phyloP scores from a whole-genome alignment of 768 basidiomycete species.

The Fomitopsis serialis region DNA sequence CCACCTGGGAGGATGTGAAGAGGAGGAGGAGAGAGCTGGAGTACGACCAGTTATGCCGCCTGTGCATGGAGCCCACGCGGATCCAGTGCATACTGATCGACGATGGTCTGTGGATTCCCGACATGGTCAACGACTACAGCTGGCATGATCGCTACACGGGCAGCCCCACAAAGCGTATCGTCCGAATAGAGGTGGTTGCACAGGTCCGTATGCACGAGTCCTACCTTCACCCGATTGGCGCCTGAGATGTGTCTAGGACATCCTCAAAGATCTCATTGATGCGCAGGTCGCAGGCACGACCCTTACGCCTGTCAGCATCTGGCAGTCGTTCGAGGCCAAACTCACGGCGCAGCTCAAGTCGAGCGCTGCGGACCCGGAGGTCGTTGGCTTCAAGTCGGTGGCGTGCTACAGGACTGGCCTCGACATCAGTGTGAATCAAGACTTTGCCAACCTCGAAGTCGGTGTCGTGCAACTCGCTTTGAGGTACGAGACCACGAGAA shows the following conservation, averaged over 20 bases:
- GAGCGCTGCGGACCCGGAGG: constrained; percentile 38
- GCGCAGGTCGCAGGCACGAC: background rate
- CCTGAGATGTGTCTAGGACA: constrained; percentile 7
- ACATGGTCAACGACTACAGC: constrained; percentile 41
- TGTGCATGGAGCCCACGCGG: constrained; percentile 47
- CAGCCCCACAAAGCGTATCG: constrained; percentile 52
- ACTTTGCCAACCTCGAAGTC: constrained; percentile 15
- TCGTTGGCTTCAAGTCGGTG: constrained; percentile 72
- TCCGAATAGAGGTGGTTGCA: constrained; percentile 66
- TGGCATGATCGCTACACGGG: constrained; percentile 63
- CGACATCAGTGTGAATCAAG: constrained; percentile 31
- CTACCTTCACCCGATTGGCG: background rate
- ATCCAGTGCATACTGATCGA: constrained; percentile 71
- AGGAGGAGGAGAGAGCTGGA: constrained; percentile 32
- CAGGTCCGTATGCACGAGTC: constrained; percentile 39
- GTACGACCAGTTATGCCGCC: constrained; percentile 54
- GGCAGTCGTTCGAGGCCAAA: constrained; percentile 20
- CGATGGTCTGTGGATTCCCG: constrained; percentile 54
- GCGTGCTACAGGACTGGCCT: constrained; percentile 76
- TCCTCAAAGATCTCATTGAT: constrained; percentile 20
- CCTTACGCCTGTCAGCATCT: constrained; percentile 4
- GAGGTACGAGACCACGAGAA: constrained; percentile 30
- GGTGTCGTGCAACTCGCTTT: constrained; percentile 27
- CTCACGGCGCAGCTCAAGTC: constrained; percentile 33
- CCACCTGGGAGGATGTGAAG: constrained; percentile 61